Conservation (phyloP, 495 filamentous ascomycete species). For the Penicillium argentinense region DNA sequence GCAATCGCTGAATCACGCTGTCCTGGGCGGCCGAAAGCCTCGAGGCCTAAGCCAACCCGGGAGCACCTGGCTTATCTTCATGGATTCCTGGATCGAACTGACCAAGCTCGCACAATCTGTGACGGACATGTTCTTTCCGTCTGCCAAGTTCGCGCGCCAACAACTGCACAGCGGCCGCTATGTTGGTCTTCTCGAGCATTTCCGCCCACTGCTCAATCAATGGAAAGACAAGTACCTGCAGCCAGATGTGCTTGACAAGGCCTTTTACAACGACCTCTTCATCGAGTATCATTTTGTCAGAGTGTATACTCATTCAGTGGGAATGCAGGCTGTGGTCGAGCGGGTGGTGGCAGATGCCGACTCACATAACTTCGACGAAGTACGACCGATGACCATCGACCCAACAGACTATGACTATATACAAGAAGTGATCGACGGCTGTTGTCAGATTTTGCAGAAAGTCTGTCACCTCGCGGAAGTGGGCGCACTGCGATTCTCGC, state of each 20-base stretch:
- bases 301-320: constrained; percentile 54
- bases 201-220: constrained; percentile 48
- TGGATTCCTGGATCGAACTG: constrained; percentile 54
- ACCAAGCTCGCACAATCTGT: constrained; percentile 54
- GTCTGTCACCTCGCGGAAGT: constrained; percentile 41
- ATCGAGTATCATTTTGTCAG: constrained; percentile 58
- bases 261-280: constrained; percentile 47
- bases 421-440: constrained; percentile 55
- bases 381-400: constrained; percentile 50
- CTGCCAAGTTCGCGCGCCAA: constrained; percentile 50
- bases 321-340: constrained; percentile 55
- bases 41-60: constrained; percentile 28
- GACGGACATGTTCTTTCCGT: constrained; percentile 55
- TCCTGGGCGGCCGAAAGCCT: constrained; percentile 33
- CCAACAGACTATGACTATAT: constrained; percentile 55
- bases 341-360: constrained; percentile 42
- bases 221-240: constrained; percentile 53
- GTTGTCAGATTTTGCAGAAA: constrained; percentile 51
- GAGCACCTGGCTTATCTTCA: constrained; percentile 44
- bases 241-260: constrained; percentile 35
- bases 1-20: constrained; percentile 46
- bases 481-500: constrained; percentile 48
- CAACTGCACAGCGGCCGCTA: constrained; percentile 54
- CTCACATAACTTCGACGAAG: constrained; percentile 37
- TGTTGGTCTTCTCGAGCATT: constrained; percentile 52